Evolutionary conservation across 768 basidiomycete genomes (phyloP), one percentile per base, ranked within the genome.

Genomic region (Sporobolomyces roseus): DNA sequence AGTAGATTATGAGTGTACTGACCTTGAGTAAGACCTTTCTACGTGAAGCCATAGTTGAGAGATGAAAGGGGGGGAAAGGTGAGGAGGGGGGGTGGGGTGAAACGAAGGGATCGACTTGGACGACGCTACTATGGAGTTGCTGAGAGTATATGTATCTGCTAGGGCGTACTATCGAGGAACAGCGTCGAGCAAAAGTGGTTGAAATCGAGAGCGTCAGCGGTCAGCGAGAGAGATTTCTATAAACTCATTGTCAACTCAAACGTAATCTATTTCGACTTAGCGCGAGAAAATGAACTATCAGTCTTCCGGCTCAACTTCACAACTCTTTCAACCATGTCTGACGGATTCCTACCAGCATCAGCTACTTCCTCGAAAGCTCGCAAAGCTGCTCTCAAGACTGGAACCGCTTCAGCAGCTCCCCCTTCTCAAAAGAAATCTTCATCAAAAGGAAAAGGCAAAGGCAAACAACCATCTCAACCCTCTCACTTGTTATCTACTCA

Each of bases 11-110:
- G 0, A 23, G 27, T 16, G 38, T n/a, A 58, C 78, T 55, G 35
- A 81, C 81, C 76, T 82, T 82, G 71, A 82, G 79, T 30, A 82
- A 78, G 27, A 82, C 80, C 78, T 82, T 82, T 74, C 81, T 78
- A 32, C 79, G 74, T 4, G 79, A 78, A 3, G 79, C 79, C 81
- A 70, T 65, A 17, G n/a, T 46, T 2, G 19, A 17, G 32, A 0
- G 54, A 50, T n/a, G 10, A 41, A 41, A 41, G 38, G 17, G 38
- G 8, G 29, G n/a, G 27, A 21, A 38, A 30, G 63, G 55, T 56
- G 38, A 16, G 55, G 41, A 35, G 23, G 29, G 32, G 58, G 29
- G 48, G 50, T 48, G 50, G 7, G 55, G 8, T 27, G 52, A 33
- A 13, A 6, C 12, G 35, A 38, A 23, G 54, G 30, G 45, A 35